These are phyloP conservation scores for Scenedesmus sp. DNA, from an alignment of 163 green algal species.

Conservation along the genomic window DNA sequence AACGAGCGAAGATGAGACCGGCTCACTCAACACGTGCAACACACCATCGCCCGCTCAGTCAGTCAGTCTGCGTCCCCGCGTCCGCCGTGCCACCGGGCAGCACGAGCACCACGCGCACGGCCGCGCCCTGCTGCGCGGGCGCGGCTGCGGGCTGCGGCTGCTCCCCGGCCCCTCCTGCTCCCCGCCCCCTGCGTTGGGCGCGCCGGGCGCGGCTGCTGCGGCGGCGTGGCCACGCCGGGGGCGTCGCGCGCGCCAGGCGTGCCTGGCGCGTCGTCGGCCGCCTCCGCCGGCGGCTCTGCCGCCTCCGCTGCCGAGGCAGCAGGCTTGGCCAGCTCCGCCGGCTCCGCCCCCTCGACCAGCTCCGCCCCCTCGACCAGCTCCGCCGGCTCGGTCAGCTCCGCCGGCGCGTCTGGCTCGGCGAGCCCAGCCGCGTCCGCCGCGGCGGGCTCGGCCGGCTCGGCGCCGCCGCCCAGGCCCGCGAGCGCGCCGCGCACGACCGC, in stretches of 20 bases:
- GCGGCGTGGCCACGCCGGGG: too few relatives aligned
- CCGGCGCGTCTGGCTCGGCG: too few relatives aligned
- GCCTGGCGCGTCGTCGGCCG: too few relatives aligned
- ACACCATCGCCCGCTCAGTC: not conserved
- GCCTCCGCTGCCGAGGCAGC: not conserved
- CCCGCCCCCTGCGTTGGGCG: not conserved
- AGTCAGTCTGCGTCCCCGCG: conserved; percentile 28
- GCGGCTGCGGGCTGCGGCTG: not conserved
- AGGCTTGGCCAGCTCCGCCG: not conserved
- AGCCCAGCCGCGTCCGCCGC: too few relatives aligned
- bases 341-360: too few relatives aligned
- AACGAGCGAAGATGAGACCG: too few relatives aligned
- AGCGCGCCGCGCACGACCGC: not conserved
- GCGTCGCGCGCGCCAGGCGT: too few relatives aligned
- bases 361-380: too few relatives aligned
- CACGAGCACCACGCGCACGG: conserved; percentile 22
- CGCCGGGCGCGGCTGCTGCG: too few relatives aligned
- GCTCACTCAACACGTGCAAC: too few relatives aligned
- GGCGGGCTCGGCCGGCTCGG: too few relatives aligned
- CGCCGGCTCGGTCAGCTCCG: not conserved
- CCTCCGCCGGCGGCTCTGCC: not conserved
- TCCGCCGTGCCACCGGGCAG: conserved; percentile 13
- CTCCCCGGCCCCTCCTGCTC: not conserved
- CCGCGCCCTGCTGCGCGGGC: not conserved
- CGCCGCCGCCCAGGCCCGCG: too few relatives aligned